phyloP scores from a whole-genome alignment of 176 grass and related monocot genomes.

The Oryza nivara region DNA sequence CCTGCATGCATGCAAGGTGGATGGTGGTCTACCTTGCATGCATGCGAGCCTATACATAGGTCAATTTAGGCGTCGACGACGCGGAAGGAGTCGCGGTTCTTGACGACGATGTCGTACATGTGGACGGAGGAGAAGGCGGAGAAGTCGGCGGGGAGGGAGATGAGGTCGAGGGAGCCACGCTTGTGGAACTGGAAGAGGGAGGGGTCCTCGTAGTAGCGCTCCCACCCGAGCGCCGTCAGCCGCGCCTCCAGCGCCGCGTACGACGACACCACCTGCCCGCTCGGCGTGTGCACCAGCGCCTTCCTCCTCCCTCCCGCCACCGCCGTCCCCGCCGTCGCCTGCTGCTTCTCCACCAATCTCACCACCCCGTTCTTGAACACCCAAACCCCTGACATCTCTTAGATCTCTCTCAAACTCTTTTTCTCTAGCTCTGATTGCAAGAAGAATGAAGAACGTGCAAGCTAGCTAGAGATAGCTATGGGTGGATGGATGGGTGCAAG shows the following conservation, averaged over 20 bases:
- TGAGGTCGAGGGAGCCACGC: slow-evolving; percentile 72
- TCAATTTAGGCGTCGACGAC: slow-evolving; percentile 49
- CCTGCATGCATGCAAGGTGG: too few species aligned
- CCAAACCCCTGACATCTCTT: slow-evolving; percentile 78
- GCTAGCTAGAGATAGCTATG: background rate
- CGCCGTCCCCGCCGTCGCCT: slow-evolving; percentile 24
- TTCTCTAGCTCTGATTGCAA: background rate
- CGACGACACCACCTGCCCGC: slow-evolving; percentile 66
- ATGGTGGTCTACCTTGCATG: too few species aligned
- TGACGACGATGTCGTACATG: slow-evolving; percentile 93
- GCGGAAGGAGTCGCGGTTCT: slow-evolving; percentile 78
- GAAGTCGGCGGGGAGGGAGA: slow-evolving; percentile 85
- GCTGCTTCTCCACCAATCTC: slow-evolving; percentile 63
- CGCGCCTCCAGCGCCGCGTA: slow-evolving; percentile 67
- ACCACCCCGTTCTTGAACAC: slow-evolving; percentile 84
- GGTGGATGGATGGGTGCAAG: slow-evolving; percentile 42
- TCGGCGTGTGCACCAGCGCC: slow-evolving; percentile 67
- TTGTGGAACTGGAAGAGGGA: slow-evolving; percentile 84
- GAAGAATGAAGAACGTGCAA: background rate
- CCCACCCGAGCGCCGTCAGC: slow-evolving; percentile 78
- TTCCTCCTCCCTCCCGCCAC: slow-evolving; percentile 44
- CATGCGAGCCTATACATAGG: too few species aligned
- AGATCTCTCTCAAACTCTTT: too few species aligned
- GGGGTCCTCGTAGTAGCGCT: slow-evolving; percentile 81
- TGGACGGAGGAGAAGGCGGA: slow-evolving; percentile 75